Conservation (phyloP, 2,329 filamentous ascomycete genomes). For the Fusarium mangiferae region DNA sequence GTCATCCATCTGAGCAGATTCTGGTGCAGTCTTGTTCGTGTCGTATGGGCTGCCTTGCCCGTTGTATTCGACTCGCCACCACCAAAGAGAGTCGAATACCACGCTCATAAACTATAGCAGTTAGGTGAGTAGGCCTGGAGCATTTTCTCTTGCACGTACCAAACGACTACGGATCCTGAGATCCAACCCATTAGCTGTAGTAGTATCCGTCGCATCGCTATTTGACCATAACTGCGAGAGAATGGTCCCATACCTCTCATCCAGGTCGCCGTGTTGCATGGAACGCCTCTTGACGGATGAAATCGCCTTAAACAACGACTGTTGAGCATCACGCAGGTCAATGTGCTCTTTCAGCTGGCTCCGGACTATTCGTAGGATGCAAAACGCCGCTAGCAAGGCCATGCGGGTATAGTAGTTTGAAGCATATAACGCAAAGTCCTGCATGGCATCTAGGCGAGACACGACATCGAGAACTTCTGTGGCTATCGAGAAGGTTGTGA, state of each 20-base stretch:
- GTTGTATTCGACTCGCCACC: conserved; percentile 7
- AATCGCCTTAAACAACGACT: not conserved
- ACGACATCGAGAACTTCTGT: not conserved
- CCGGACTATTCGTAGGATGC: not conserved
- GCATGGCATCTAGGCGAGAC: conserved; percentile 1
- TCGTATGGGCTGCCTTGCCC: conserved; percentile 5
- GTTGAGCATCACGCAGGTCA: not conserved
- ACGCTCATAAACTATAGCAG: not conserved
- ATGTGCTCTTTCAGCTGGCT: conserved; percentile 1
- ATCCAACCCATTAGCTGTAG: not conserved
- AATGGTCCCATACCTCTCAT: not conserved
- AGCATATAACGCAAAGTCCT: not conserved
- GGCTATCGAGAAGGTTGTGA: not conserved
- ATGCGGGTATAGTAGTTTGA: conserved; percentile 1
- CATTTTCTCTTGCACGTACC: not conserved
- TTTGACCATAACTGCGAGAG: conserved; percentile 7
- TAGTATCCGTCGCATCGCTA: not conserved
- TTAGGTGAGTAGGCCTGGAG: not conserved
- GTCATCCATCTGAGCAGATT: not conserved
- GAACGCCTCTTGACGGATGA: not conserved
- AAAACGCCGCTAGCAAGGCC: conserved; percentile 1
- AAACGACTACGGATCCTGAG: conserved; percentile 1
- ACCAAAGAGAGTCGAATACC: conserved; percentile 1
- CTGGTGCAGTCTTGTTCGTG: not conserved
- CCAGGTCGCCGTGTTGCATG: not conserved